Evolutionary conservation across 805 yeast genomes (phyloP), one percentile per base, ranked within the genome.

Genomic region (Teunomyces cretensis): DNA sequence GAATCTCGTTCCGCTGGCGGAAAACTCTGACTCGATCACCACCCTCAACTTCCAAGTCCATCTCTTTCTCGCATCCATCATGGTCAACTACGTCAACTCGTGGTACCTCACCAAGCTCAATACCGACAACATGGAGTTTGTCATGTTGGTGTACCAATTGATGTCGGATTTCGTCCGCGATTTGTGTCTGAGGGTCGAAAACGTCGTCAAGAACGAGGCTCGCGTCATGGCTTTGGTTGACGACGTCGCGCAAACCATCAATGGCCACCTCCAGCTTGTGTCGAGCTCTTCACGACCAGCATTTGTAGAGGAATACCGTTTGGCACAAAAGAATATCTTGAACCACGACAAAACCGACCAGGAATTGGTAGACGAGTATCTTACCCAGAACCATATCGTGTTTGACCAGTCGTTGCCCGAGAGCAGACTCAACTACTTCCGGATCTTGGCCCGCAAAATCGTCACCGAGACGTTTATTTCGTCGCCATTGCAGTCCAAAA

Each of bases 1-100:
- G 4, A 41, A 38, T 5, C 44, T 70, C 6, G 56, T 67, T 7
- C 56, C 60, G 4, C 39, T 44, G 28, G 41, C 38, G 15, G 42
- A 9, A 12, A 16, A 27, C 24, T 14, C 24, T 14, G 51, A 46
- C 37, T 9, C 28, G 15, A 22, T 8, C 28, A 41, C 52, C 4
- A 42, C 52, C 9, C 51, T 69, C 33, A 69, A 69, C 41, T 58
- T 69, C 40, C 65, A 67, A 42, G 45, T 71, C 12, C 75, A 72
- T 48, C 50, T 70, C 44, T 66, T 72, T 43, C 47, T 70, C n/a
- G 60, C 68, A 30, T 52, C 62, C 2, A 61, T 70, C 9, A 36
- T 51, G 37, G 46, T 44, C 28, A 51, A 46, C 15, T 53, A 39
- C 38, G 46, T 53, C 33, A 42, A 33, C 28, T 45, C 54, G 36